phyloP scores from a whole-genome alignment of 495 filamentous ascomycete species.

The Neurospora terricola region DNA sequence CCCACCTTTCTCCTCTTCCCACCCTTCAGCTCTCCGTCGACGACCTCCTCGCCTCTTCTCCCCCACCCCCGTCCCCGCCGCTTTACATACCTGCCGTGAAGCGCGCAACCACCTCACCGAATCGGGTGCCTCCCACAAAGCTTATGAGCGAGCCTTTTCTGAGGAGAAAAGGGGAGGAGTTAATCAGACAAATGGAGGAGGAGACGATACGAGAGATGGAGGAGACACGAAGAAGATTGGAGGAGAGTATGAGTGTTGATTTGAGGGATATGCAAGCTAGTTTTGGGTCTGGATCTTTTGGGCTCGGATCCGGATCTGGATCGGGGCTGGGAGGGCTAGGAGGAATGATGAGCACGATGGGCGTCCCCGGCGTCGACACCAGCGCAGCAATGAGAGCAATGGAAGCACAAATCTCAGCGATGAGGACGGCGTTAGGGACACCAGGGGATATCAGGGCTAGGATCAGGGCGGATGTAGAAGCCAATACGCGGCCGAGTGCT shows the following conservation, averaged over 20 bases:
- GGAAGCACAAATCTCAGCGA: neutral
- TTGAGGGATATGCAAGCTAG: neutral
- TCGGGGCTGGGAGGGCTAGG: neutral
- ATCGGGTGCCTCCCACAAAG: neutral
- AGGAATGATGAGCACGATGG: neutral
- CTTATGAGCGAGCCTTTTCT: neutral
- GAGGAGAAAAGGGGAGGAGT: neutral
- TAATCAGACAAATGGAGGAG: neutral
- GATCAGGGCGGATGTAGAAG: neutral
- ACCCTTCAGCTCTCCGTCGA: neutral
- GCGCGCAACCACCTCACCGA: conserved; percentile 6
- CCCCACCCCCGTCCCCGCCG: conserved; percentile 11
- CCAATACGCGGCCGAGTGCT: neutral
- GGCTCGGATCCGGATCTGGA: too few species aligned
- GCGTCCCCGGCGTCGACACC: neutral
- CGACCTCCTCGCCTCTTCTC: conserved; percentile 4
- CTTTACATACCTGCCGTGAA: conserved; percentile 17
- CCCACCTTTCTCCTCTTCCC: neutral
- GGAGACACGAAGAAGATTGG: neutral
- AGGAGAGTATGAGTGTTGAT: neutral
- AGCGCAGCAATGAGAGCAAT: neutral
- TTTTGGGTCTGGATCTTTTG: neutral
- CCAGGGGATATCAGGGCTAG: neutral
- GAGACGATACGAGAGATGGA: neutral
- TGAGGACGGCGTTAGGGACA: neutral